A percentile compares a stretch with the other conserved stretches of the same genome.
Evolutionary conservation across 306 rosid species (phyloP).

Genomic region (Nissolia schottii): DNA sequence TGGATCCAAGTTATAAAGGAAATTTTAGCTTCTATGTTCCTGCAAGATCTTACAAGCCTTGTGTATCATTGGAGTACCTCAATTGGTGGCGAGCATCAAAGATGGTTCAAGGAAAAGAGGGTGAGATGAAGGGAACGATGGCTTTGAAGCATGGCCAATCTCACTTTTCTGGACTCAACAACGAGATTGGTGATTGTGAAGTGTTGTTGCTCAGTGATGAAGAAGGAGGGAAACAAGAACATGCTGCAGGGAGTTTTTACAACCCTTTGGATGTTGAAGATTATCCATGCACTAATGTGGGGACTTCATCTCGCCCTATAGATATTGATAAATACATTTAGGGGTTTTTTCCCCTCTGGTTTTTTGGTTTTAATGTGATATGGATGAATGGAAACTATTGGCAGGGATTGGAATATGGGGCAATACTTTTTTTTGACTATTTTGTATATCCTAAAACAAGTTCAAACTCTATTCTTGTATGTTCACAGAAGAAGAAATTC

Average conservation of each 20-base stretch:
- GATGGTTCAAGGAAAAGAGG: not conserved
- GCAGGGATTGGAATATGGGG: conserved; percentile 1
- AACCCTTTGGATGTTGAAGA: conserved; percentile 10
- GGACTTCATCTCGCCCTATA: conserved; percentile 3
- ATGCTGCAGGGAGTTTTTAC: not conserved
- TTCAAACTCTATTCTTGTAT: too few species aligned
- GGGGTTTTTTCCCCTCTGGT: not conserved
- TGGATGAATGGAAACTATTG: not conserved
- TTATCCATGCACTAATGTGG: not conserved
- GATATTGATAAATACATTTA: not conserved
- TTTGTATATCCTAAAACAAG: not conserved
- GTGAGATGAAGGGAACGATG: not conserved
- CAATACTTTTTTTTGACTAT: not conserved
- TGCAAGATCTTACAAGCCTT: conserved; percentile 4
- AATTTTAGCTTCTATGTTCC: conserved; percentile 28
- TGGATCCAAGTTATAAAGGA: not conserved
- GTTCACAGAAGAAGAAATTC: too few species aligned
- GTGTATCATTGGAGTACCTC: conserved; percentile 18
- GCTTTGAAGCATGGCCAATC: not conserved
- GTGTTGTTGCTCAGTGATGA: not conserved
- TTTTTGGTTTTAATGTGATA: not conserved
- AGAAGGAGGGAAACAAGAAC: not conserved
- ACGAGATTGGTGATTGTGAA: not conserved
- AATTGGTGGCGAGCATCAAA: conserved; percentile 8
- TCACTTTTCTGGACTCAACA: not conserved